These are phyloP conservation scores for Rhododendron molle DNA, from an alignment of 148 eudicot species.

Conservation along the genomic window DNA sequence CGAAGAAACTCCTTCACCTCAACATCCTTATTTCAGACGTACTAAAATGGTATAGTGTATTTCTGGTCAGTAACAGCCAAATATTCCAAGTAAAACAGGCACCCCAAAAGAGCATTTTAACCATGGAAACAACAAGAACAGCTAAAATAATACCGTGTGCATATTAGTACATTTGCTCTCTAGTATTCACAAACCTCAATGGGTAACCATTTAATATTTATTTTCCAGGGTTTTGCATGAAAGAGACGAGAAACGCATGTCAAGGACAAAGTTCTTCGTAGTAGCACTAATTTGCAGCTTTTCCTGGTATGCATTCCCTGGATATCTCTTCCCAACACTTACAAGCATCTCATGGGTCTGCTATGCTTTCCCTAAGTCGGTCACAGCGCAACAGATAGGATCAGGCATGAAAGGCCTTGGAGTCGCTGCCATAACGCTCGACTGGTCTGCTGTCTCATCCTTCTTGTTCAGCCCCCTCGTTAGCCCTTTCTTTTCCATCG, in stretches of 20 bases:
- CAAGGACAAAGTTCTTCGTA: slow-evolving; percentile 79
- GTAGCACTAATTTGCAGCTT: slow-evolving; percentile 75
- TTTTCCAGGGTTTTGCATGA: slow-evolving; percentile 79
- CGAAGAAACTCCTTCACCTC: not conserved
- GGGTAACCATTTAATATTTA: not conserved
- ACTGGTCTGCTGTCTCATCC: slow-evolving; percentile 82
- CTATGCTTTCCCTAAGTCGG: slow-evolving; percentile 75
- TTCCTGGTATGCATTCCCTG: slow-evolving; percentile 72
- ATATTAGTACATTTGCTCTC: too few relatives aligned
- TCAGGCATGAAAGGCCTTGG: slow-evolving; percentile 91
- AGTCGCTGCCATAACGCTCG: slow-evolving; percentile 70
- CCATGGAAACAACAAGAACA: not conserved
- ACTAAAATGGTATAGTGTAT: not conserved
- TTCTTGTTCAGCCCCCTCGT: slow-evolving; percentile 78
- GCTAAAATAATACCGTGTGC: not conserved
- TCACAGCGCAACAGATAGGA: slow-evolving; percentile 87
- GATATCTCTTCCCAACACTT: slow-evolving; percentile 73
- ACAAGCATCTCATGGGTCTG: slow-evolving; percentile 87
- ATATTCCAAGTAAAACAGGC: not conserved
- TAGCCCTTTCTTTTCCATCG: slow-evolving; percentile 79
- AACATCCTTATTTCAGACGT: not conserved
- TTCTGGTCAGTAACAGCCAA: not conserved
- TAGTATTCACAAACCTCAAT: not conserved
- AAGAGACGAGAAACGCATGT: slow-evolving; percentile 57
- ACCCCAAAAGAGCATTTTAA: not conserved